Conservation (phyloP, 2,329 filamentous ascomycete genomes). For the Sarocladium brachiariae region DNA sequence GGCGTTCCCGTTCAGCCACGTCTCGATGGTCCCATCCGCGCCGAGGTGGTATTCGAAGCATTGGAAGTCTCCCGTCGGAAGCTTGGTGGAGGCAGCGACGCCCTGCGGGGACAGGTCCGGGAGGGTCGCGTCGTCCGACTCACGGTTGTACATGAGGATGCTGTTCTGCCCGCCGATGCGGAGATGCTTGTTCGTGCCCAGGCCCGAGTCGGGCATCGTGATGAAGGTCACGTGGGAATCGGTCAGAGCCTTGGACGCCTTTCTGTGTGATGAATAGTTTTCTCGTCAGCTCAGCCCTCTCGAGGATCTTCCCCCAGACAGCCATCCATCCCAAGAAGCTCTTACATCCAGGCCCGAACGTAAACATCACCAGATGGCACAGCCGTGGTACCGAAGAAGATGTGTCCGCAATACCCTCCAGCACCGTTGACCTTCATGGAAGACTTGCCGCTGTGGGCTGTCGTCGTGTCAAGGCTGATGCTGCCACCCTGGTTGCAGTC, state of each 20-base stretch:
- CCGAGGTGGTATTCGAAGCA: slow-evolving; percentile 58
- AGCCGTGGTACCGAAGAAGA: slow-evolving; percentile 53
- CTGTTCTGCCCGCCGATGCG: slow-evolving; percentile 54
- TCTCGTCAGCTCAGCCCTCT: not conserved
- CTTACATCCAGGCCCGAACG: slow-evolving; percentile 49
- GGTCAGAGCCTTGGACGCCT: slow-evolving; percentile 49
- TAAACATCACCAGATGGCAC: slow-evolving; percentile 52
- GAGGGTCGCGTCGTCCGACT: slow-evolving; percentile 55
- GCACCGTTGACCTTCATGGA: slow-evolving; percentile 46
- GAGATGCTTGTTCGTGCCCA: slow-evolving; percentile 50
- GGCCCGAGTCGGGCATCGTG: slow-evolving; percentile 53
- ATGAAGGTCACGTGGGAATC: slow-evolving; percentile 56
- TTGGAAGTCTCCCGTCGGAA: slow-evolving; percentile 45
- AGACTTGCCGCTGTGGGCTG: slow-evolving; percentile 48
- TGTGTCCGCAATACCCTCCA: slow-evolving; percentile 50
- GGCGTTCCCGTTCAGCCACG: slow-evolving; percentile 48
- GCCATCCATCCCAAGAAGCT: no score
- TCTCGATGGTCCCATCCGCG: slow-evolving; percentile 51
- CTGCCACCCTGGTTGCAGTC: slow-evolving; percentile 55
- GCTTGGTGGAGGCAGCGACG: slow-evolving; percentile 44
- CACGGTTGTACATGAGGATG: slow-evolving; percentile 60
- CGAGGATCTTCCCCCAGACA: no score
- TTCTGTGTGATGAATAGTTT: slow-evolving; percentile 30
- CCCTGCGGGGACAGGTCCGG: slow-evolving; percentile 54
- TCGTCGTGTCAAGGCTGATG: slow-evolving; percentile 49